phyloP scores from a whole-genome alignment of 768 basidiomycete species.

The Termitomyces sp. region DNA sequence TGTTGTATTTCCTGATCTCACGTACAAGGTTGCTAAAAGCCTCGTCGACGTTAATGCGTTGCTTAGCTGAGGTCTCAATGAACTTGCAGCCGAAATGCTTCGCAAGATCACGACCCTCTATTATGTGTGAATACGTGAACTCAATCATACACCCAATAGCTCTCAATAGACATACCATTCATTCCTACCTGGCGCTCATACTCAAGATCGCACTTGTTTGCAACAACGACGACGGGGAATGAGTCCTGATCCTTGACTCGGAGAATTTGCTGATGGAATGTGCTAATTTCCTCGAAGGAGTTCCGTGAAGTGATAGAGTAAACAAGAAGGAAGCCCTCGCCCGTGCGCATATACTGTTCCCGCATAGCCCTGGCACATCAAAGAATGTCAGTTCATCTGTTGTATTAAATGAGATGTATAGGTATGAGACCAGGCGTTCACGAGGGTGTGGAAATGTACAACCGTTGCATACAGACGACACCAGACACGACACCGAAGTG shows the following conservation, averaged over 20 bases:
- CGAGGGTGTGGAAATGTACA: neutral
- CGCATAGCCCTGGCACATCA: conserved; percentile 80
- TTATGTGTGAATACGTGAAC: neutral
- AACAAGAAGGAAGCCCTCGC: conserved; percentile 95
- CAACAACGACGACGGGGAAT: conserved; percentile 94
- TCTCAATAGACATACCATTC: conserved; percentile 53
- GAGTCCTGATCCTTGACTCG: conserved; percentile 95
- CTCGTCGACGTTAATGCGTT: conserved; percentile 95
- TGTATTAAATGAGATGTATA: neutral
- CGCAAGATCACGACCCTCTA: conserved; percentile 97
- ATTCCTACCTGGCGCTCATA: conserved; percentile 95
- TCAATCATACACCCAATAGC: neutral
- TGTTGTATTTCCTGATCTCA: conserved; percentile 91
- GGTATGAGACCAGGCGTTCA: neutral
- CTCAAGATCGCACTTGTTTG: conserved; percentile 97
- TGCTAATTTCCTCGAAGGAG: conserved; percentile 95
- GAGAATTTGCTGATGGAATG: conserved; percentile 93
- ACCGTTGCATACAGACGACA: neutral
- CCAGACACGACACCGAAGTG: conserved; percentile 1
- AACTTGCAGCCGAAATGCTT: conserved; percentile 93
- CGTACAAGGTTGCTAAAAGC: conserved; percentile 91
- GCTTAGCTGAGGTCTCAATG: conserved; percentile 95
- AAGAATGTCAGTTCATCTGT: conserved; percentile 2
- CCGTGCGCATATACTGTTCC: conserved; percentile 98
- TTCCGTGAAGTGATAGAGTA: conserved; percentile 98